Base-by-base conservation (phyloP, 1,139 yeast species). In the Geotrichum fermentans region DNA sequence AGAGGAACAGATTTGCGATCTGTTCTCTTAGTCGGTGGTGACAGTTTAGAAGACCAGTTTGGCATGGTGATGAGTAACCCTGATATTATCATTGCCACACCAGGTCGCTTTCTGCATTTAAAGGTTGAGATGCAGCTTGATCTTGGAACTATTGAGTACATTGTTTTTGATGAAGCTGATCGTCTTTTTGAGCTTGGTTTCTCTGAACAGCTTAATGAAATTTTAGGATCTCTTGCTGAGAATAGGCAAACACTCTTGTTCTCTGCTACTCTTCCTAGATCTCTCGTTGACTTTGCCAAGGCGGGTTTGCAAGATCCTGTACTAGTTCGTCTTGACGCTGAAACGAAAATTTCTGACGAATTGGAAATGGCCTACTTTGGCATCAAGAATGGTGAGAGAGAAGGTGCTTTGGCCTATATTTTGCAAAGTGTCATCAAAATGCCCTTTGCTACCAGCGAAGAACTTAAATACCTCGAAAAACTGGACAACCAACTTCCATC, bases 161-260 rank as follows among this genome's bases (percentile, higher is more conserved):
- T 90, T 47, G 96, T 90, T 0, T 94, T 92, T 65, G 99, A 94
- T 71, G 99, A 94, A 73, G 98, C 98, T 33, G 99, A 94, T 74
- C 77, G 97, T 62, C 75, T 94, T 59, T 94, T 94, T 63, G 99
- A 94, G 69, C 83, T 90, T 85, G 97, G 98, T 49, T 94, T 94
- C 66, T 83, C 95, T 32, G 96, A 89, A 61, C 98, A 94, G 64
- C 75, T 94, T 63, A 88, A 87, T 61, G 97, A 92, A 66, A 75
- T 94, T 58, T 70, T 94, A 45, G 92, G 89, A 1, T 76, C 94
- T 0, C 74, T 92, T 53, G 96, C 97, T 0, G 67, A 88, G 14
- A 73, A 76, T 36, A 78, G 97, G 64, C 98, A 94, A 67, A 84
- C 97, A 0, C 72, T 92, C 45, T 73, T 94, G 55, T 94, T 94